phyloP scores from a whole-genome alignment of 768 basidiomycete genomes.

The Nidularia pulvinata region DNA sequence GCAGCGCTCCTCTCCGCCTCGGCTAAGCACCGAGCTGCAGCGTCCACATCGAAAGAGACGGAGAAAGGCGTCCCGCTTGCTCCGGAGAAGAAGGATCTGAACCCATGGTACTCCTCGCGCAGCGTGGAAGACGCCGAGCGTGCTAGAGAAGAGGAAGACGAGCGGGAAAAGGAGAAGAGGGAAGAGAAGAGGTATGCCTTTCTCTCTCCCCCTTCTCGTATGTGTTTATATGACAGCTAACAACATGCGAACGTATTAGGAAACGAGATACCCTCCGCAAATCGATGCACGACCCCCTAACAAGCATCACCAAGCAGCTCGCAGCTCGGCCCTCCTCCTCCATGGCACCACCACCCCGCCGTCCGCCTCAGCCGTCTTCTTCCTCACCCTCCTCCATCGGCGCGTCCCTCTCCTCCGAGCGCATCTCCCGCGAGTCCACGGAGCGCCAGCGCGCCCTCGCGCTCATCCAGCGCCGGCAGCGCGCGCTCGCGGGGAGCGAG shows the following conservation, averaged over 20 bases:
- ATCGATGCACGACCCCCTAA: conserved; percentile 67
- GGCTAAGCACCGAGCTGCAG: neutral
- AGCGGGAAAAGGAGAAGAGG: neutral
- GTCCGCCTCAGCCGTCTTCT: conserved; percentile 11
- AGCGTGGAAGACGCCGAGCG: conserved; percentile 22
- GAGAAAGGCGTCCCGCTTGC: conserved; percentile 78
- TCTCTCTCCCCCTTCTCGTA: neutral
- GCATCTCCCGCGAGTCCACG: conserved; percentile 69
- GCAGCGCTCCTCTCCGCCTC: neutral
- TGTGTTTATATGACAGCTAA: neutral
- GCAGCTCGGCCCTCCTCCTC: conserved; percentile 32
- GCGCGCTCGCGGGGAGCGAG: conserved; percentile 60
- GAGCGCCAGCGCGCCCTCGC: conserved; percentile 78
- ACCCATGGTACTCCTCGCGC: conserved; percentile 70
- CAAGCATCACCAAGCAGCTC: conserved; percentile 70
- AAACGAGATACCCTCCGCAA: conserved; percentile 65
- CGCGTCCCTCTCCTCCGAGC: conserved; percentile 28
- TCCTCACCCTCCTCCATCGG: conserved; percentile 14
- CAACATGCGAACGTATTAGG: conserved; percentile 27
- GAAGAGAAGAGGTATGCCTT: too few species aligned
- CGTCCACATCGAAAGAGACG: conserved; percentile 28
- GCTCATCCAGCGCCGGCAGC: conserved; percentile 65
- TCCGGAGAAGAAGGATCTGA: conserved; percentile 74
- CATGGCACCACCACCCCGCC: conserved; percentile 12
- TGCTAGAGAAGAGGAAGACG: conserved; percentile 30